Base-by-base conservation (phyloP, 1,284 basidiomycete genomes). In the Ustilago loliicola region DNA sequence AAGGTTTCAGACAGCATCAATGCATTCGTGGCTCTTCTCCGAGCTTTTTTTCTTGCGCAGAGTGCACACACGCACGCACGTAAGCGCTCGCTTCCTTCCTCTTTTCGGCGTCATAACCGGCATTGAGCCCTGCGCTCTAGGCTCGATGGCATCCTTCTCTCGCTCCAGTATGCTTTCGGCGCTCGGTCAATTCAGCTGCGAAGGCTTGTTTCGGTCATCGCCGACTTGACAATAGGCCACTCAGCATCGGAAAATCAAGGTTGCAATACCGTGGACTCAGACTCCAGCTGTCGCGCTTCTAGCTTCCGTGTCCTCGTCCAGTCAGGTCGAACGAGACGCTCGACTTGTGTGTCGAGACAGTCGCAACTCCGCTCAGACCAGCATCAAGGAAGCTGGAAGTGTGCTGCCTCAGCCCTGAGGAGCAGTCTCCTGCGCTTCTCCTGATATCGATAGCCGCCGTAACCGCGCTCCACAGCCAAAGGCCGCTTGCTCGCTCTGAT, bases 151-250 rank as follows among this genome's bases (percentile, higher is more conserved):
- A 11, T 21, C 38, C 52, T 13, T 13, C 29, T 27, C 30, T 25
- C 9, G 42, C 40, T 40, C 25, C 45, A 40, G 53, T 52, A 65
- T 1, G 53, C 10, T 56, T 50, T 56, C 62, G 58, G 47, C 9
- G 59, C 48, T 65, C 68, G 68, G 59, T 58, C 58, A 53, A 47
- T 40, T 56, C 53, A 27, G 23, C 38, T 45, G 48, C 58, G 1
- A 52, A 62, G 61, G 15, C 59, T 66, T 58, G 50, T 54, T 62
- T 58, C 63, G 68, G 36, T 54, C 63, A 71, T 71, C 55, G 27
- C 68, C 68, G 59, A 36, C n/a, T 19, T 19, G 27, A 21, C 29
- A 21, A 9, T n/a, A 13, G 5, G 30, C 29, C 19, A 27, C 13
- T 11, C 9, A 6, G n/a, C 19, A 45, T 32, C 5, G 8, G 21